Evolutionary conservation across 2,329 filamentous ascomycete species (phyloP), one percentile per base, ranked within the genome.

Genomic region (Penicillium sp.): DNA sequence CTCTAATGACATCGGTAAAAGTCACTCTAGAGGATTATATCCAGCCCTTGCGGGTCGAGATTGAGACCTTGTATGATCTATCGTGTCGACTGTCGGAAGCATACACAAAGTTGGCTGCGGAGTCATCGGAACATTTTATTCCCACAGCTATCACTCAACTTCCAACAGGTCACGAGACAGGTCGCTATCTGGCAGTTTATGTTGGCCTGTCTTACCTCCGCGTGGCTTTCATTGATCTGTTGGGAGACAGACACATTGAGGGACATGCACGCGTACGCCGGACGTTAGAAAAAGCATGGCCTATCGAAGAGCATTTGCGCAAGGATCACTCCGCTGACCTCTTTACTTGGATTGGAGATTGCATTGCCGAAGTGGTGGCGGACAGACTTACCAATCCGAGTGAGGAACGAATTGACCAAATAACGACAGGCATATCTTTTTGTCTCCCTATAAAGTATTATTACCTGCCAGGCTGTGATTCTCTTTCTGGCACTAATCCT

Each of bases 311-410:
- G 40, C 83, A 87, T 50, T 73, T 92, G 58, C 91, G 91, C 67
- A 84, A 83, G 60, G 83, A 89, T 62, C 84, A 90, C 54, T 82
- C 87, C 2, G 82, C 87, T 51, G 83, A 84, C 24, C 76, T 92
- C 1, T 92, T 92, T 68, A 74, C 79, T 14, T 92, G 89, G 88
- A 89, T 92, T 59, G 89, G 88, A 34, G 77, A 81, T 61, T 88
- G 86, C 63, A 89, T 92, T 59, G 87, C 86, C 10, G 79, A 87
- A 50, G 88, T 92, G 2, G 84, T 92, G n/a, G 73, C 73, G 32
- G 80, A 85, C 55, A 65, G 70, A 29, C 50, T 76, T 29, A 57
- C 59, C n/a, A 66, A 63, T 49, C 65, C 64, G 7, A 67, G 58
- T 36, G 63, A 65, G 56, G 60, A 64, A 38, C 58, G 64, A 9